Percentiles rank a stretch among this genome's conserved stretches.
Evolutionary conservation across 768 basidiomycete genomes (phyloP).

Genomic region (Vararia minispora): DNA sequence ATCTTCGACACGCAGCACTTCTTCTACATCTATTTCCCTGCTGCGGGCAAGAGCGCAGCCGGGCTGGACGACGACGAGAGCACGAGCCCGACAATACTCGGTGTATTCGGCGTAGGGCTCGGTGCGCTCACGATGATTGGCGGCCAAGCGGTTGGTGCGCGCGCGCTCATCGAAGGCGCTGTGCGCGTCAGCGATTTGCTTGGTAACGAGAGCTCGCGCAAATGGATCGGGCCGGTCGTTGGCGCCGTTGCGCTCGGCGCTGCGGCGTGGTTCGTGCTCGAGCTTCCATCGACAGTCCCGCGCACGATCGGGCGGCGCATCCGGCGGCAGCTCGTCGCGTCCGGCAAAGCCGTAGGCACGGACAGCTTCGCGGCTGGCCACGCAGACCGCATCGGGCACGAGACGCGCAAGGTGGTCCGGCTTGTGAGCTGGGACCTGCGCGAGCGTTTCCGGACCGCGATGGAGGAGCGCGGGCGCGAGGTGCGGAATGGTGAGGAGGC

Average conservation of each 20-base stretch:
- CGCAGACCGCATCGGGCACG: slow-evolving; percentile 57
- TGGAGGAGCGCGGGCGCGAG: slow-evolving; percentile 72
- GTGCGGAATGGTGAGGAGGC: slow-evolving; percentile 68
- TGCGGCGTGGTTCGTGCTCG: slow-evolving; percentile 71
- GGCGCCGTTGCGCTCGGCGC: slow-evolving; percentile 68
- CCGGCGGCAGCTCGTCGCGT: slow-evolving; percentile 45
- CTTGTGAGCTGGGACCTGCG: slow-evolving; percentile 84
- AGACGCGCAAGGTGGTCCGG: slow-evolving; percentile 89
- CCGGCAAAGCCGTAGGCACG: slow-evolving; percentile 37
- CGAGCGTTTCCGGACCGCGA: slow-evolving; percentile 67
- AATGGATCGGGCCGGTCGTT: slow-evolving; percentile 80
- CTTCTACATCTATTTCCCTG: slow-evolving; percentile 60
- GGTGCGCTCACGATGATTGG: slow-evolving; percentile 88
- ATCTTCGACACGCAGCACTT: slow-evolving; percentile 80
- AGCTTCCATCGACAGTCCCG: slow-evolving; percentile 83
- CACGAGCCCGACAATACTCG: slow-evolving; percentile 49
- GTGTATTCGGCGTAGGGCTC: slow-evolving; percentile 64
- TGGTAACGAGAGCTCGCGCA: slow-evolving; percentile 67
- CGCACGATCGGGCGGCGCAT: slow-evolving; percentile 83
- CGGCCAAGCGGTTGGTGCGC: slow-evolving; percentile 66
- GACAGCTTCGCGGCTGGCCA: slow-evolving; percentile 53
- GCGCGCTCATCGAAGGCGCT: slow-evolving; percentile 67
- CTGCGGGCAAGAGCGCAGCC: slow-evolving; percentile 31
- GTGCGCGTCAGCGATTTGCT: slow-evolving; percentile 69
- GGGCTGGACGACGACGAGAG: slow-evolving; percentile 31